These are phyloP conservation scores for Kondoa malvinella DNA, from an alignment of 768 basidiomycete genomes.

Conservation along the genomic window DNA sequence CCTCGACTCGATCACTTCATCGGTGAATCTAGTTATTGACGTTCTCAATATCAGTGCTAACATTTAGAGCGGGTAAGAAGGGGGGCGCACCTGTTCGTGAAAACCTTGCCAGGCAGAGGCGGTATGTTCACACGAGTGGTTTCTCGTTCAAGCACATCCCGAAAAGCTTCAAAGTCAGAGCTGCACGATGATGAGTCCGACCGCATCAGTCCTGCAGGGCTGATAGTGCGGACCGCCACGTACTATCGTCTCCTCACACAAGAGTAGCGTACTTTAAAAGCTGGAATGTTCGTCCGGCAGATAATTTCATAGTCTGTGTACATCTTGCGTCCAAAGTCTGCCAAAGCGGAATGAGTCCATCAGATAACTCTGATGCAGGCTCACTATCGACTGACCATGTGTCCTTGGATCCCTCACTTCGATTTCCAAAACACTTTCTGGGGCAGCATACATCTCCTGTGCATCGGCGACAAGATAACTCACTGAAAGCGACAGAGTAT, in stretches of 20 bases:
- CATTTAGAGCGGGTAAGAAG: not conserved
- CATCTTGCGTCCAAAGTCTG: conserved; percentile 95
- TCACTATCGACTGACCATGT: conserved; percentile 78
- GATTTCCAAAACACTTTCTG: conserved; percentile 92
- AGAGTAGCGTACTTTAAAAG: conserved; percentile 91
- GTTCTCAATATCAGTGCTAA: not conserved
- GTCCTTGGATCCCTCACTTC: conserved; percentile 95
- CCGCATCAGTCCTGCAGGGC: conserved; percentile 77
- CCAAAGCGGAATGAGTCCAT: not conserved
- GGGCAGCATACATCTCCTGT: conserved; percentile 96
- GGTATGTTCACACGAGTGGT: conserved; percentile 96
- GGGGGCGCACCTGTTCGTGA: conserved; percentile 53
- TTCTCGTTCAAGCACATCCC: conserved; percentile 92
- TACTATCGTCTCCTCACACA: conserved; percentile 74
- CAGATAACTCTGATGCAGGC: not conserved
- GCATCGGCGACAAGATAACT: conserved; percentile 32
- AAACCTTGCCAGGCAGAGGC: conserved; percentile 89
- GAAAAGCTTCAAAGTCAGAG: conserved; percentile 89
- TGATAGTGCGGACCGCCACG: conserved; percentile 26
- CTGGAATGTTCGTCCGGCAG: conserved; percentile 98
- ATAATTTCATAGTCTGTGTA: conserved; percentile 98
- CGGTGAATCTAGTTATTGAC: conserved; percentile 48
- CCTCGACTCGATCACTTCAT: conserved; percentile 84
- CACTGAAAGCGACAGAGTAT: not conserved
- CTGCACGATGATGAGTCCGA: conserved; percentile 57